Base-by-base conservation (phyloP, 257 asterid genomes). In the Fraxinus anomala region DNA sequence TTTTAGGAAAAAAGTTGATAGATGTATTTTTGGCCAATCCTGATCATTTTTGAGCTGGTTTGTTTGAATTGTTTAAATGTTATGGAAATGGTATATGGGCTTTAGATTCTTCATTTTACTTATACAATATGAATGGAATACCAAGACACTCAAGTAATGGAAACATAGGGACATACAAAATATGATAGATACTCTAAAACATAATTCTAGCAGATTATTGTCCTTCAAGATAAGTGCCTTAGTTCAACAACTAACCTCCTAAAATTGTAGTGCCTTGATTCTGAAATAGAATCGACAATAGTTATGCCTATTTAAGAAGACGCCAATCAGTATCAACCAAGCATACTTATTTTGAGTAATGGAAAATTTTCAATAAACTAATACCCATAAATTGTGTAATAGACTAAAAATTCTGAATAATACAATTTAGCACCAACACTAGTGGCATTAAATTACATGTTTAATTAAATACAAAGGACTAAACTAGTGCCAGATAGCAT, bases 201-300 rank as follows among this genome's bases (percentile, higher is more conserved):
- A 26, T 56, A 73, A 24, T 61, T 70, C 19, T 12, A 42, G 30
- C 24, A 34, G 77, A 81, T 70, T 24, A 79, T 36, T 65, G 73
- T 70, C 65, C 67, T 70, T 69, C 37, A 47, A 71, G 34, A 31
- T 9, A 70, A 10, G 37, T 54, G 21, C 37, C 76, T 42, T 49
- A 65, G 76, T 73, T 33, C 72, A 81, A 75, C 30, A 81, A 86
- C 87, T 67, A 80, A 91, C 97, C 97, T 90, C 98, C 98, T 82
- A 93, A 85, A 88, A 93, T 90, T 28, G 97, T 89, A 34, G 88
- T 83, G 76, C 89, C 92, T 44, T 84, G 89, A 77, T 83, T 87
- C 75, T 81, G 82, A 77, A 73, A 26, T 26, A 26, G 28, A 26
- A 26, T 26, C 28, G 28, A 26, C 28, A 26, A 26, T 26, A 26